These are phyloP conservation scores for Monosporascus sp. DNA, from an alignment of 2,329 filamentous ascomycete genomes.

Conservation along the genomic window DNA sequence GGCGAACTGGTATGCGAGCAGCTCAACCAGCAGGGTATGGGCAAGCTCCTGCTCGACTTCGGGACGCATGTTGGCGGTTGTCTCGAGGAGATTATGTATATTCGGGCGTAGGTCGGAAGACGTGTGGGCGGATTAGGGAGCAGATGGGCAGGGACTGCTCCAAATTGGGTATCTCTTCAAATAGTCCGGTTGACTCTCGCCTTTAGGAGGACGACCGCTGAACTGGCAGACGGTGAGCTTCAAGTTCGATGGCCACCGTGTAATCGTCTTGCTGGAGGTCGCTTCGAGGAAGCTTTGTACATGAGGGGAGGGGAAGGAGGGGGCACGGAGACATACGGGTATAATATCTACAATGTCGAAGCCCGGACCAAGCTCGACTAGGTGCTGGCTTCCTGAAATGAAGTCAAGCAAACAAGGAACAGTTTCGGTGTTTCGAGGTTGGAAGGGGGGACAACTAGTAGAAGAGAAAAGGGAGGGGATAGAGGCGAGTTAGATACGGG, in stretches of 20 bases:
- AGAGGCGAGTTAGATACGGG: neutral
- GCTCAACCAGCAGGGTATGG: conserved; percentile 96
- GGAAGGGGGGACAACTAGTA: neutral
- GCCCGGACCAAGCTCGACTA: neutral
- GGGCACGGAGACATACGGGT: neutral
- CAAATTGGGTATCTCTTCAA: neutral
- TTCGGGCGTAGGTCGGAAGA: conserved; percentile 2
- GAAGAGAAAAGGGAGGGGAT: neutral
- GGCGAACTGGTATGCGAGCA: conserved; percentile 98
- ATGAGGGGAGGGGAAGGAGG: neutral
- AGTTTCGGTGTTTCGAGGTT: neutral
- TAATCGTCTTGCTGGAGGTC: neutral
- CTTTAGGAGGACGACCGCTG: neutral
- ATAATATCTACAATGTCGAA: neutral
- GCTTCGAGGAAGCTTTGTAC: neutral
- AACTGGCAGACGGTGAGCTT: neutral
- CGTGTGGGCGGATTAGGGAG: conserved; percentile 3
- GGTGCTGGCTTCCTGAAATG: neutral
- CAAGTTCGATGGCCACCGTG: neutral
- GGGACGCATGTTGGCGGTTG: conserved; percentile 71
- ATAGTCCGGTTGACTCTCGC: neutral
- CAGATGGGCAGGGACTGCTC: neutral
- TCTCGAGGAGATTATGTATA: conserved; percentile 10
- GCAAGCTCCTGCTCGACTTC: conserved; percentile 99
- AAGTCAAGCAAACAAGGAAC: neutral